Evolutionary conservation across 2,329 filamentous ascomycete species (phyloP), one percentile per base, ranked within the genome.

Genomic region (Diaporthe batatas): DNA sequence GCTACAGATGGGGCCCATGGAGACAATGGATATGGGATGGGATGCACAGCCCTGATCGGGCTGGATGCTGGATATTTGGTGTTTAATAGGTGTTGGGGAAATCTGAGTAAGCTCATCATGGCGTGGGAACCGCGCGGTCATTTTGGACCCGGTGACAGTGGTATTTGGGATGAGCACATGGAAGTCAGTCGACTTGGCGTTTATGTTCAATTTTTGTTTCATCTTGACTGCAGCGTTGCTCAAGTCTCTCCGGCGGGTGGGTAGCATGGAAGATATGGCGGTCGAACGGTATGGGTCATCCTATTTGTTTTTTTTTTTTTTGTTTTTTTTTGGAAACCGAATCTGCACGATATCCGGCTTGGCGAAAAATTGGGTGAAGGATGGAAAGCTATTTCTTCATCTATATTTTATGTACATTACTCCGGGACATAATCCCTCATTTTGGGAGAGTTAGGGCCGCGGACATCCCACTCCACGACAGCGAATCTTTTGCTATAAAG

Each of bases 1-100:
- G 71, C 89, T 90, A 86, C 87, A 86, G 70, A 86, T 91, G 82
- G 87, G 86, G 10, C 84, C 88, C 0, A 89, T 91, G 85, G 89
- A 91, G 75, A 86, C 86, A 14, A 90, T 91, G 87, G 89, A 89
- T 75, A 80, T 81, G 51, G 80, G 79, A 23, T 88, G 87, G 87
- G 86, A 87, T 72, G 79, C 78, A 11, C 75, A 77, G 14, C 73
- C 78, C 49, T 76, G 54, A 75, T 7, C 5, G 51, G 25, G 55
- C 68, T 29, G 29, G 29, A 29, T 29, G n/a, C n/a, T n/a, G 57
- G 32, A 11, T n/a, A 21, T n/a, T 23, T 14, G 44, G 7, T 42
- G 14, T 62, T 64, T n/a, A 18, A 34, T 62, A 10, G 34, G 39
- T 21, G 29, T 25, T 23, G 16, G 11, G 44, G 14, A 14, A n/a